Conservation (phyloP, 345 rosid species). For the Raphanus raphanistrum region DNA sequence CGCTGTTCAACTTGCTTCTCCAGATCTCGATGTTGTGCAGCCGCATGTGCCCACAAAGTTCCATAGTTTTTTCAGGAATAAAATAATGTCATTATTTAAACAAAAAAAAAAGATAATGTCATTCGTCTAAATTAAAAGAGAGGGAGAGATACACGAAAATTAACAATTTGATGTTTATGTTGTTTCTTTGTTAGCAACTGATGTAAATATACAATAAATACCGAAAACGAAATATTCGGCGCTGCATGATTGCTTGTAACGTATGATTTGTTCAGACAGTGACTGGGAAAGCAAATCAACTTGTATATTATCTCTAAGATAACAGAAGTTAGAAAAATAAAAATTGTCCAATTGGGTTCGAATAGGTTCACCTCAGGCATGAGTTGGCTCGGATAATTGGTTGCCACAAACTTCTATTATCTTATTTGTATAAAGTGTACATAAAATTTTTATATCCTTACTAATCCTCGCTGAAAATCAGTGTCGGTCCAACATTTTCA, state of each 20-base stretch:
- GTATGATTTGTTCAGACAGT: constrained; percentile 11
- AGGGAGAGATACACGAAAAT: constrained; percentile 6
- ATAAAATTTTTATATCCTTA: background rate
- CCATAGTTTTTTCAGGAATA: background rate
- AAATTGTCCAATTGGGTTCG: background rate
- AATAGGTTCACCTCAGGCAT: background rate
- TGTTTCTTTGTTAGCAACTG: background rate
- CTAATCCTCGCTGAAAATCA: background rate
- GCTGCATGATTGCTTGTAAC: background rate
- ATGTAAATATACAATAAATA: background rate
- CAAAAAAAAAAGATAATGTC: background rate
- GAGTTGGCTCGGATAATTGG: constrained; percentile 19
- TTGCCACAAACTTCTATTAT: background rate
- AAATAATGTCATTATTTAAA: background rate
- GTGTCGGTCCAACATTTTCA: too few species aligned
- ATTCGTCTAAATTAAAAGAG: background rate
- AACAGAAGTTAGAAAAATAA: background rate
- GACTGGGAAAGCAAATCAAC: constrained; percentile 6
- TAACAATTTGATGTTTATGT: background rate
- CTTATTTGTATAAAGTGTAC: background rate
- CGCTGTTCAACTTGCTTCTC: constrained; percentile 21
- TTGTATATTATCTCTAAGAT: background rate
- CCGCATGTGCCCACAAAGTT: constrained; percentile 11
- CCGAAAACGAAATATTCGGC: constrained; percentile 22
- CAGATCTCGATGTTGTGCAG: constrained; percentile 15